phyloP scores from a whole-genome alignment of 2,329 filamentous ascomycete species.

The Acrodontium crateriforme region DNA sequence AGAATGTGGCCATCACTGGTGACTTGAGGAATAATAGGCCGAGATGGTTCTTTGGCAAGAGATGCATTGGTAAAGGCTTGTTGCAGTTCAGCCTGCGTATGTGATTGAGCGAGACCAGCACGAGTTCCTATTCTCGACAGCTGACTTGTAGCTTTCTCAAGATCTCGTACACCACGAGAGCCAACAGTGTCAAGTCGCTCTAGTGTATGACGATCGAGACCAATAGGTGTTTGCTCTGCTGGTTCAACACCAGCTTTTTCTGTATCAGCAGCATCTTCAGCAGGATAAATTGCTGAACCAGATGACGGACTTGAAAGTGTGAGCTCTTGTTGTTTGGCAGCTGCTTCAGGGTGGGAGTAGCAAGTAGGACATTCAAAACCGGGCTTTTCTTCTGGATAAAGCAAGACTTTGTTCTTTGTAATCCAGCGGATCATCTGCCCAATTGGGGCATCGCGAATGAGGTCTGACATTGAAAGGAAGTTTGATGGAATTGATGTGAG shows the following conservation, averaged over 20 bases:
- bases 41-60: conserved; percentile 22
- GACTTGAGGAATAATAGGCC: conserved; percentile 32
- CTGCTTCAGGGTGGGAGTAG: conserved; percentile 21
- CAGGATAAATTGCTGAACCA: too few relatives aligned
- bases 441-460: conserved; percentile 43
- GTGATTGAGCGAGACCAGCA: conserved; percentile 22
- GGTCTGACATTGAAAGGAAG: too few relatives aligned
- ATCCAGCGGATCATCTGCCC: conserved; percentile 45
- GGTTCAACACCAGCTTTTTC: conserved; percentile 18
- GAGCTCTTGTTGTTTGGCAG: neutral
- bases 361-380: conserved; percentile 38
- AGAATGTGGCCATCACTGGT: conserved; percentile 39
- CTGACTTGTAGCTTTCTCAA: conserved; percentile 11
- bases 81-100: conserved; percentile 27
- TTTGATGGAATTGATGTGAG: too few relatives aligned
- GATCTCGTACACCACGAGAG: conserved; percentile 7
- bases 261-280: conserved; percentile 14
- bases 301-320: too few relatives aligned
- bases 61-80: conserved; percentile 20
- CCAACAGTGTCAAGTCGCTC: conserved; percentile 7
- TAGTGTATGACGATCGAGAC: conserved; percentile 2
- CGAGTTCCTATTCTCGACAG: conserved; percentile 22
- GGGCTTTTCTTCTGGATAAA: conserved; percentile 46
- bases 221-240: conserved; percentile 1
- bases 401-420: conserved; percentile 39